Conservation (phyloP, 805 yeast species). For the Hanseniaspora jakobsenii region DNA sequence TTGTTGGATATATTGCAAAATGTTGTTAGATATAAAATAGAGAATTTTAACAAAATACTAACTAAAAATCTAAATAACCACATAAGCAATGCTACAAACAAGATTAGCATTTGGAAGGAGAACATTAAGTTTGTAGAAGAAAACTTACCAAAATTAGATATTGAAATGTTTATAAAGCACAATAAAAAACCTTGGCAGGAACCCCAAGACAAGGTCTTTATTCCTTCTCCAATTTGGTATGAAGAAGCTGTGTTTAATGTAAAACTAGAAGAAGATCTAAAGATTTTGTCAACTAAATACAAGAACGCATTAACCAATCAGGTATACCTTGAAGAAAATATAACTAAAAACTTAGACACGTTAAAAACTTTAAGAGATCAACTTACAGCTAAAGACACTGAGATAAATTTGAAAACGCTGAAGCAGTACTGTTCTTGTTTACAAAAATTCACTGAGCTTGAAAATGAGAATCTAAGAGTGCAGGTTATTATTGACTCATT, state of each 20-base stretch:
- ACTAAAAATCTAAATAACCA: slow-evolving; percentile 8
- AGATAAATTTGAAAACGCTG: slow-evolving; percentile 32
- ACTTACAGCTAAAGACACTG: slow-evolving; percentile 30
- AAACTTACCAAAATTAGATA: slow-evolving; percentile 63
- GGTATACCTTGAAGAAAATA: slow-evolving; percentile 22
- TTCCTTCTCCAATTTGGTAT: slow-evolving; percentile 92
- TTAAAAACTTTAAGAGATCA: slow-evolving; percentile 30
- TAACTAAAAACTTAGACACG: slow-evolving; percentile 26
- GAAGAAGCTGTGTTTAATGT: slow-evolving; percentile 73
- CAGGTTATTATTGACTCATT: slow-evolving; percentile 88
- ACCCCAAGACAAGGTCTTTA: slow-evolving; percentile 71
- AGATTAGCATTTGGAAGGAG: slow-evolving; percentile 52
- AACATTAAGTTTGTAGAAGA: slow-evolving; percentile 43
- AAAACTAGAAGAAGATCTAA: slow-evolving; percentile 44
- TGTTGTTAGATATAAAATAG: slow-evolving; percentile 65
- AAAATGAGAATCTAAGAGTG: slow-evolving; percentile 55
- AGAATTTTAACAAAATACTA: slow-evolving; percentile 49
- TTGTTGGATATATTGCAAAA: slow-evolving; percentile 74
- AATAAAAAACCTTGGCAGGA: slow-evolving; percentile 67
- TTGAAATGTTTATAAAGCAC: slow-evolving; percentile 87
- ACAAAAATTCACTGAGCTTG: slow-evolving; percentile 57
- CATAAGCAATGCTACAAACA: slow-evolving; percentile 31
- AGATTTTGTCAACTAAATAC: slow-evolving; percentile 42
- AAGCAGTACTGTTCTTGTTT: slow-evolving; percentile 39
- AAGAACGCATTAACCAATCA: slow-evolving; percentile 31